Evolutionary conservation across 306 rosid species (phyloP).

Genomic region (Cicer chorassanicum): DNA sequence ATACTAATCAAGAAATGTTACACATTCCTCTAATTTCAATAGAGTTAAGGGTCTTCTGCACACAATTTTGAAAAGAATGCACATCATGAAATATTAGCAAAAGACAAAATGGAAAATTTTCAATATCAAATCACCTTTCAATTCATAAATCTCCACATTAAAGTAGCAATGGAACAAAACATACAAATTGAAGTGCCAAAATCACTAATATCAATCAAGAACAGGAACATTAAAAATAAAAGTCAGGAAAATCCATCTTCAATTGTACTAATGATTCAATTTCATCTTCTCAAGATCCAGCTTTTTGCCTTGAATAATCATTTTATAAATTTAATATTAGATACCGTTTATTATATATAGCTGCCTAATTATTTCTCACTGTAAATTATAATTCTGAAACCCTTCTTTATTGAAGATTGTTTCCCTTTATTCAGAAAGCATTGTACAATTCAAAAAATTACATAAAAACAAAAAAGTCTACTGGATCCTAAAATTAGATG

Average conservation of each 20-base stretch:
- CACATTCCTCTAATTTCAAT: no score
- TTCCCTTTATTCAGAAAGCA: no score
- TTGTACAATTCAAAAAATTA: no score
- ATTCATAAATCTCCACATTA: background rate
- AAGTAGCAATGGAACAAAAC: conserved; percentile 10
- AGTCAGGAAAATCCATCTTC: background rate
- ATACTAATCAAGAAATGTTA: no score
- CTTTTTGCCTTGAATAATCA: conserved; percentile 17
- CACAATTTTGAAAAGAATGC: background rate
- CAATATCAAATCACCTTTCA: background rate
- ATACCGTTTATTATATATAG: no score
- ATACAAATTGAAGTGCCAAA: background rate
- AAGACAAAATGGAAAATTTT: background rate
- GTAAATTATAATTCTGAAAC: no score
- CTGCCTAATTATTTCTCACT: no score
- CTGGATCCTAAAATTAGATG: no score
- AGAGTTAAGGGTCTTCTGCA: background rate
- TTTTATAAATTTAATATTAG: no score
- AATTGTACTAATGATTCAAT: conserved; percentile 24
- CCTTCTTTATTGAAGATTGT: no score
- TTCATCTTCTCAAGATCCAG: conserved; percentile 59
- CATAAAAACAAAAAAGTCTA: no score
- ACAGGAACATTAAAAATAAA: background rate
- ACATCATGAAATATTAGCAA: background rate
- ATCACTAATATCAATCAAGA: background rate